Evolutionary conservation across 2,329 filamentous ascomycete species (phyloP).

Genomic region (Ophiosphaerella herpotricha): DNA sequence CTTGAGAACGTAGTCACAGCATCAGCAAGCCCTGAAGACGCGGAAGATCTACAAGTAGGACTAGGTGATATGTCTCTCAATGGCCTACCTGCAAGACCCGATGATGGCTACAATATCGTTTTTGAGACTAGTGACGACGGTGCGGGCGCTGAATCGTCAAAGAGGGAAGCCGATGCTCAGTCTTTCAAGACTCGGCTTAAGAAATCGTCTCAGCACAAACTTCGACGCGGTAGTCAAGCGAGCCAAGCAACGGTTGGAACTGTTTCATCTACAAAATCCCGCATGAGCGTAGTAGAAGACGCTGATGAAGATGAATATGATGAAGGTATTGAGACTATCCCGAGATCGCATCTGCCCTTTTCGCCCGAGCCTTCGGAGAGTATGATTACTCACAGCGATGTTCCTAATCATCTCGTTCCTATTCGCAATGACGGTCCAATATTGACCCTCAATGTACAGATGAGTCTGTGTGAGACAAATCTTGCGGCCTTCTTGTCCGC

Average conservation of each 20-base stretch:
- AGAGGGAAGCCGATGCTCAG: constrained; percentile 9
- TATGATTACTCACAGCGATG: constrained; percentile 46
- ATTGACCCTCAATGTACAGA: constrained; percentile 68
- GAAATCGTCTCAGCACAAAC: constrained; percentile 22
- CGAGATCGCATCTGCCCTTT: constrained; percentile 33
- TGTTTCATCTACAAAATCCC: constrained; percentile 48
- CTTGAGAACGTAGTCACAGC: constrained; percentile 24
- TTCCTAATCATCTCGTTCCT: constrained; percentile 28
- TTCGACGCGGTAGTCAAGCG: constrained; percentile 37
- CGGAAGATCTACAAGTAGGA: constrained; percentile 13
- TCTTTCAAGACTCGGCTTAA: constrained; percentile 40
- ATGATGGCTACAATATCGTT: constrained; percentile 27
- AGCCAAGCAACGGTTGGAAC: constrained; percentile 47
- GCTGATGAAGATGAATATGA: constrained; percentile 47
- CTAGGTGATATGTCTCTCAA: constrained; percentile 23
- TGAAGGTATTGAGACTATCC: constrained; percentile 56
- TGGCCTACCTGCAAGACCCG: constrained; percentile 15
- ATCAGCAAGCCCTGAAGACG: constrained; percentile 13
- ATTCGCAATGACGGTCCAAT: constrained; percentile 27
- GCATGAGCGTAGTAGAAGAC: constrained; percentile 45
- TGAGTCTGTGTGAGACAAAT: constrained; percentile 67
- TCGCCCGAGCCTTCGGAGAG: constrained; percentile 32
- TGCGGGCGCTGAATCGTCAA: constrained; percentile 11
- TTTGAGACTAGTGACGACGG: constrained; percentile 37
- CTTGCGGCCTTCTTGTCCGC: constrained; percentile 61